Base-by-base conservation (phyloP, 2,329 filamentous ascomycete genomes). In the Lizonia empirigonia region DNA sequence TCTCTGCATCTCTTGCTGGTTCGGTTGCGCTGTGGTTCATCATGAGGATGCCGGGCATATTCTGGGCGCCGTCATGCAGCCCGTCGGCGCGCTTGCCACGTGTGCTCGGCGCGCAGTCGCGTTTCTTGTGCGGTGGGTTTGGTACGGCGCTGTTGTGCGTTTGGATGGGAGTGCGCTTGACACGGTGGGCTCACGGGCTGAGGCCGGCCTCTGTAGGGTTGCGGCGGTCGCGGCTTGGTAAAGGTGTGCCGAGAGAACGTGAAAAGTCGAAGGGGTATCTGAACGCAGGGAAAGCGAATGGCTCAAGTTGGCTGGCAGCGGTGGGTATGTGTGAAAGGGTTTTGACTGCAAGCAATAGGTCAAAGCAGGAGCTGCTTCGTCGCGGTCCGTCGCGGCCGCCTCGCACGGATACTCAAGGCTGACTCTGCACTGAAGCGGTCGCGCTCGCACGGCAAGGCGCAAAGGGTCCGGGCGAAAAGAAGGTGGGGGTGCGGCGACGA, bases 31-130 rank as follows among this genome's bases (percentile, higher is more conserved):
- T 75, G 60, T 75, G 64, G 60, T 78, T 74, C 78, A 80, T 80
- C 60, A 72, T 72, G 67, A 78, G 67, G 62, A 77, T 68, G 59
- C 78, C 78, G 60, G 77, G 77, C 78, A 80, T 80, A 67, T 59
- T 74, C 69, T 63, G 65, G 52, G 60, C 59, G 54, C 52, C 58
- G 60, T 66, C 59, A 56, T 59, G 60, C 59, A 62, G 59, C 58
- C 56, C 63, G 55, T 55, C 55, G 58, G 61, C 67, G 64, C 67
- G 61, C 63, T 64, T 68, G 62, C 68, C 65, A 56, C 64, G 37
- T 22, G 7, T 37, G 48, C 26, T 44, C 29, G 36, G 53, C 56
- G 38, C 38, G 45, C 36, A 50, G 34, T 49, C 44, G 51, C 45
- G 35, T n/a, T 35, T 30, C n/a, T 22, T 30, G 13, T 16, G 10